Percentiles rank a stretch among this genome's conserved stretches.
These are phyloP conservation scores for Cryptococcus sp. DNA, from an alignment of 1,284 basidiomycete species.

Conservation along the genomic window DNA sequence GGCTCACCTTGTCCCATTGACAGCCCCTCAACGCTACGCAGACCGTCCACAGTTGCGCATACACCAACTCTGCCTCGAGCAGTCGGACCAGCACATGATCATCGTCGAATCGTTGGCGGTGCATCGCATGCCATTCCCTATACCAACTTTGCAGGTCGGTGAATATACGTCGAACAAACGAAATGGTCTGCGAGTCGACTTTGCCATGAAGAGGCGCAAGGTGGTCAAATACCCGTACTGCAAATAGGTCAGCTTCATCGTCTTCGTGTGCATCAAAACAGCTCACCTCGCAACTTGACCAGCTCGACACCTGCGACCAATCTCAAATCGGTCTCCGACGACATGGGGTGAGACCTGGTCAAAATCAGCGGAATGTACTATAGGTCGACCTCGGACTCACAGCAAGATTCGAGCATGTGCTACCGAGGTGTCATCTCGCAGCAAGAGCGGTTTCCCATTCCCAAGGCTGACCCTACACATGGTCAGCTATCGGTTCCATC, in stretches of 20 bases:
- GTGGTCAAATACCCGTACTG: slow-evolving; percentile 85
- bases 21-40: slow-evolving; percentile 85
- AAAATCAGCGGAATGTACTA: neutral
- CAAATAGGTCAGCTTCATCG: no score
- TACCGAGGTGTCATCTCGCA: slow-evolving; percentile 81
- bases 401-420: slow-evolving; percentile 74
- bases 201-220: slow-evolving; percentile 78
- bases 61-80: slow-evolving; percentile 77
- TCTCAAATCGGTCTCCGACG: slow-evolving; percentile 79
- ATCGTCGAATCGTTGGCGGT: slow-evolving; percentile 66
- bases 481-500: no score
- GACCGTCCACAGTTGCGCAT: slow-evolving; percentile 87
- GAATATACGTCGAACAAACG: slow-evolving; percentile 78
- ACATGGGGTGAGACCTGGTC: slow-evolving; percentile 63
- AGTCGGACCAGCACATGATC: slow-evolving; percentile 72
- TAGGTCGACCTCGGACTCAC: slow-evolving; percentile 9
- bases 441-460: slow-evolving; percentile 79
- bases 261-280: no score
- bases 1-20: slow-evolving; percentile 83
- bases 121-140: slow-evolving; percentile 73
- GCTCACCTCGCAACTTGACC: slow-evolving; percentile 59
- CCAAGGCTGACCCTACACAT: slow-evolving; percentile 72
- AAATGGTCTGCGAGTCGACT: slow-evolving; percentile 73
- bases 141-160: slow-evolving; percentile 69
- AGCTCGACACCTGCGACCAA: slow-evolving; percentile 81